Evolutionary conservation across 345 rosid species (phyloP).

Genomic region (Eucalyptus sp.): DNA sequence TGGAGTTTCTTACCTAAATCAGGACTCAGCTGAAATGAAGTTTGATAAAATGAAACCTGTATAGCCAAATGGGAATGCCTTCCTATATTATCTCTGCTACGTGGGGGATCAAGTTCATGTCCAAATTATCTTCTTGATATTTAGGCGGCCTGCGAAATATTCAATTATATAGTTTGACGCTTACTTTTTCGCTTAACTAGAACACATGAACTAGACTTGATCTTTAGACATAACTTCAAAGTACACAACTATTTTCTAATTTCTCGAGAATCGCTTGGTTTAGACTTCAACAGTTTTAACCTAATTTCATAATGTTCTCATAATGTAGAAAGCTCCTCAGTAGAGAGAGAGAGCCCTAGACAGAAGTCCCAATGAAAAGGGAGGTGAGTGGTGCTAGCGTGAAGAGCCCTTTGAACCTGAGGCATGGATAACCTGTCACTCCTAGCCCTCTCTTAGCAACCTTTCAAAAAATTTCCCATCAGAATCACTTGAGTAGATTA

Average conservation of each 20-base stretch:
- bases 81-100: conserved; percentile 3
- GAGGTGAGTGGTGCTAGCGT: conserved; percentile 24
- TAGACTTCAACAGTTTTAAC: neutral
- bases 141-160: conserved; percentile 7
- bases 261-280: neutral
- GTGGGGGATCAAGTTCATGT: conserved; percentile 9
- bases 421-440: conserved; percentile 15
- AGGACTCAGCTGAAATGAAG: neutral
- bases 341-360: conserved; percentile 2
- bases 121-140: conserved; percentile 11
- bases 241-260: no score
- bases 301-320: neutral
- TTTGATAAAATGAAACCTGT: neutral
- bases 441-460: neutral
- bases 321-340: neutral
- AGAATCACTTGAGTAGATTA: neutral
- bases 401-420: conserved; percentile 23
- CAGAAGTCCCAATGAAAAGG: conserved; percentile 22
- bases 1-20: neutral
- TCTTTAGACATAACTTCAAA: neutral
- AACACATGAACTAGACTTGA: neutral
- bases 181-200: neutral
- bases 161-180: neutral
- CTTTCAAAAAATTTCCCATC: neutral
- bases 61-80: conserved; percentile 17